Conservation (phyloP, 495 filamentous ascomycete genomes). For the Penicillium nucicola region DNA sequence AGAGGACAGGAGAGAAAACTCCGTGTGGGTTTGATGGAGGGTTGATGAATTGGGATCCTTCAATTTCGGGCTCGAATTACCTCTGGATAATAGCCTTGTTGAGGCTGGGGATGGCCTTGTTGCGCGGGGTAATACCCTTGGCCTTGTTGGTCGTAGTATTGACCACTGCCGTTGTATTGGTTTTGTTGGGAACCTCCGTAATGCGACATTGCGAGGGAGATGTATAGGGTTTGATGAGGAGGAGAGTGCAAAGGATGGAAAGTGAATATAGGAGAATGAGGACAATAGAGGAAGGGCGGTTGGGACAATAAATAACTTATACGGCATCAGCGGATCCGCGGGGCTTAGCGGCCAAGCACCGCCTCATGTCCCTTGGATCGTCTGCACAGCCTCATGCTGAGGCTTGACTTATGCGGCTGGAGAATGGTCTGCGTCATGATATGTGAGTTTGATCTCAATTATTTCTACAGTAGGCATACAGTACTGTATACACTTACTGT, state of each 20-base stretch:
- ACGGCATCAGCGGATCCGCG: slow-evolving; percentile 6
- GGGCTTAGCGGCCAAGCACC: slow-evolving; percentile 17
- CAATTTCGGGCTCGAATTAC: slow-evolving; percentile 5
- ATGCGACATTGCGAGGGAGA: slow-evolving; percentile 16
- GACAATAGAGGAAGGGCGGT: neutral
- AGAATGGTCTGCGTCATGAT: neutral
- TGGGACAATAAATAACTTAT: slow-evolving; percentile 7
- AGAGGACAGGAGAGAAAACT: neutral
- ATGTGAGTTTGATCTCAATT: neutral
- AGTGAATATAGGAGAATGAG: neutral
- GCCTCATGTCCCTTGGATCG: slow-evolving; percentile 10
- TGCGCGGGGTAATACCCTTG: slow-evolving; percentile 3
- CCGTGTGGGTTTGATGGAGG: neutral
- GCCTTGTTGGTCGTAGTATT: slow-evolving; percentile 16
- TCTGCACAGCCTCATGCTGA: slow-evolving; percentile 13
- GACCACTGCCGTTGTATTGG: slow-evolving; percentile 13
- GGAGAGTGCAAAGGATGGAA: neutral
- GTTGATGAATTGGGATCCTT: neutral
- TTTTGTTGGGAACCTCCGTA: slow-evolving; percentile 15
- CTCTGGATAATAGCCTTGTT: slow-evolving; percentile 27
- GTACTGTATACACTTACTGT: no score
- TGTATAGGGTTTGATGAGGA: neutral
- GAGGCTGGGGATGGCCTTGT: slow-evolving; percentile 20
- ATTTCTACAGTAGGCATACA: neutral
- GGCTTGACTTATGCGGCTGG: neutral